phyloP scores from a whole-genome alignment of 1,284 basidiomycete species.

The Malassezia globosa region DNA sequence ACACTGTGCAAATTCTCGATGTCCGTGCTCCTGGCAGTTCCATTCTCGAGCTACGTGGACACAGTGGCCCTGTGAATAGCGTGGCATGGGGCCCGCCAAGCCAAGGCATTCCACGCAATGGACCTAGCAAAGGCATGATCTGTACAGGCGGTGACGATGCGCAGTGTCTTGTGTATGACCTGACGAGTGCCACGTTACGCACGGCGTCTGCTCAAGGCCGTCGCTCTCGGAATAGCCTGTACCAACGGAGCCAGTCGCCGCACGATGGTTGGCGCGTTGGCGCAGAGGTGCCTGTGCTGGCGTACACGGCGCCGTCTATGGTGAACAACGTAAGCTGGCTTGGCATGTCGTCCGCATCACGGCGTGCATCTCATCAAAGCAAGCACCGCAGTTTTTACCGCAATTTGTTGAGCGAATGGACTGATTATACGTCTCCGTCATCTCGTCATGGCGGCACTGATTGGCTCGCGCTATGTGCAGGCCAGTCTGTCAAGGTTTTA shows the following conservation, averaged over 20 bases:
- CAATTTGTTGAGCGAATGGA: slow-evolving; percentile 43
- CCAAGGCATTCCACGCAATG: slow-evolving; percentile 25
- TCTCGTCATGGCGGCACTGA: slow-evolving; percentile 7
- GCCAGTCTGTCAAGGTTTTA: slow-evolving; percentile 19
- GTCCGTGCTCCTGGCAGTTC: slow-evolving; percentile 45
- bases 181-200: slow-evolving; percentile 39
- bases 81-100: slow-evolving; percentile 45
- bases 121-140: slow-evolving; percentile 45
- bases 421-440: slow-evolving; percentile 28
- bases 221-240: slow-evolving; percentile 30
- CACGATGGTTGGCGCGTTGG: slow-evolving; percentile 31
- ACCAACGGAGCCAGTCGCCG: slow-evolving; percentile 19
- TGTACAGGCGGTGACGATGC: slow-evolving; percentile 43
- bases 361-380: slow-evolving; percentile 16
- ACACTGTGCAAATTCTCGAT: slow-evolving; percentile 44
- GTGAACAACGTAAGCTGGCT: slow-evolving; percentile 47
- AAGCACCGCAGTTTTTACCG: slow-evolving; percentile 23
- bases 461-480: slow-evolving; percentile 25
- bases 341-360: slow-evolving; percentile 21
- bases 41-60: slow-evolving; percentile 43
- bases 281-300: slow-evolving; percentile 40
- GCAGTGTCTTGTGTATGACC: slow-evolving; percentile 44
- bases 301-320: slow-evolving; percentile 39
- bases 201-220: slow-evolving; percentile 42
- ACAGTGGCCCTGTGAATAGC: slow-evolving; percentile 39